Percentiles rank a stretch among this genome's conserved stretches.
Evolutionary conservation across 257 asterid genomes (phyloP).

Genomic region (Primulina huaijiensis): DNA sequence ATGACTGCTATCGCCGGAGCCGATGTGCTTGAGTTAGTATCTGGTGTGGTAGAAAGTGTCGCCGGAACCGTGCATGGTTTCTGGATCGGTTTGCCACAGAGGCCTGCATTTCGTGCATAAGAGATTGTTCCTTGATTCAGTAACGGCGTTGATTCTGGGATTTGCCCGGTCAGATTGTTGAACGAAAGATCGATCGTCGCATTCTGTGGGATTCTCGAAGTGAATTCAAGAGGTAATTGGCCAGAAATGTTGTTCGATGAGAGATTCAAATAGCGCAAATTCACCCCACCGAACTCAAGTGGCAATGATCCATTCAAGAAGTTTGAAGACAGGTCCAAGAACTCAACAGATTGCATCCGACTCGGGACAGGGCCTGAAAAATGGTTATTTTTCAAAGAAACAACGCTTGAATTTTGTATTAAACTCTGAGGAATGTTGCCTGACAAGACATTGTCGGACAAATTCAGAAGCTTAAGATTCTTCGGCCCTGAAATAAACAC

Average conservation of each 20-base stretch:
- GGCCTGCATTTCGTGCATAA: slow-evolving; percentile 57
- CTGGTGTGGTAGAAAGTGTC: not conserved
- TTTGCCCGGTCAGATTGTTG: slow-evolving; percentile 73
- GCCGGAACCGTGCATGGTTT: slow-evolving; percentile 72
- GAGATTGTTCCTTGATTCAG: slow-evolving; percentile 63
- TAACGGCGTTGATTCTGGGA: slow-evolving; percentile 51
- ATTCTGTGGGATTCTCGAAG: slow-evolving; percentile 49
- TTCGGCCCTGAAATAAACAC: slow-evolving; percentile 22
- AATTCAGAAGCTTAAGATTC: slow-evolving; percentile 42
- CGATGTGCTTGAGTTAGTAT: slow-evolving; percentile 11
- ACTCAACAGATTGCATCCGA: slow-evolving; percentile 41
- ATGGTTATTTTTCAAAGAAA: slow-evolving; percentile 54
- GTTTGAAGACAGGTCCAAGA: slow-evolving; percentile 66
- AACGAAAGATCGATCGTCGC: slow-evolving; percentile 70
- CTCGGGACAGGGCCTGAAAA: slow-evolving; percentile 56
- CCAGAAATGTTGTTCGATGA: slow-evolving; percentile 78
- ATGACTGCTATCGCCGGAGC: slow-evolving; percentile 89
- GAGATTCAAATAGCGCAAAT: slow-evolving; percentile 61
- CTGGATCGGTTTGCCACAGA: slow-evolving; percentile 75
- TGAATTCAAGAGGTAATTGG: slow-evolving; percentile 48
- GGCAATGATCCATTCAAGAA: slow-evolving; percentile 69
- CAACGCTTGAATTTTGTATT: slow-evolving; percentile 37
- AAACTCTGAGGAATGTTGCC: slow-evolving; percentile 55
- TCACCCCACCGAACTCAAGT: slow-evolving; percentile 56
- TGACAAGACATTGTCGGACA: slow-evolving; percentile 53